Conservation (phyloP, 2,329 filamentous ascomycete genomes). For the Nemania bipapillata region DNA sequence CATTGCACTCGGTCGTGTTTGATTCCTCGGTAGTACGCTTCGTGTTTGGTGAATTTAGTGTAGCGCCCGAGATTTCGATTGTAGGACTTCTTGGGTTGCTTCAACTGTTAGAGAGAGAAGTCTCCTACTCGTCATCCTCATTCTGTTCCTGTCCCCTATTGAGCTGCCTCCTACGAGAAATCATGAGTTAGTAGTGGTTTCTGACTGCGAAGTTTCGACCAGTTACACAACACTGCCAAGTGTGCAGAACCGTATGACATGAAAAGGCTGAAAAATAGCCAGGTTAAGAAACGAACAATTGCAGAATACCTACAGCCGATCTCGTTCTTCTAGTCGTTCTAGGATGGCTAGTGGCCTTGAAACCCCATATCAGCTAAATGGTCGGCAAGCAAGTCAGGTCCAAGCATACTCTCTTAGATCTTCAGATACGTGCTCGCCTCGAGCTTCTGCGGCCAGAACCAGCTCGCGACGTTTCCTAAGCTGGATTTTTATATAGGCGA, state of each 20-base stretch:
- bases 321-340: slow-evolving; percentile 46
- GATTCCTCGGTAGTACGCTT: not conserved
- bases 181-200: not conserved
- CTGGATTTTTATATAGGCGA: slow-evolving; percentile 72
- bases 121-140: slow-evolving; percentile 31
- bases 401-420: slow-evolving; percentile 57
- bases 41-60: not conserved
- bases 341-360: slow-evolving; percentile 47
- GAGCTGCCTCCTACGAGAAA: slow-evolving; percentile 29
- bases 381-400: not conserved
- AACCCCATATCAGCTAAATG: slow-evolving; percentile 5
- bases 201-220: not conserved
- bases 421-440: slow-evolving; percentile 64
- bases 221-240: not conserved
- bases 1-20: not conserved
- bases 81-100: not conserved
- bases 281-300: not conserved
- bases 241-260: not conserved
- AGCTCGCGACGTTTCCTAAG: slow-evolving; percentile 68
- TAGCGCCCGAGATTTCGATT: not conserved
- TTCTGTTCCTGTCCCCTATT: slow-evolving; percentile 29
- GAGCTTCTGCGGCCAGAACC: slow-evolving; percentile 66
- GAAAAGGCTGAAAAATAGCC: no score
- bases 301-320: slow-evolving; percentile 33
- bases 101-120: not conserved